A percentile compares a stretch with the other conserved stretches of the same genome.
Conservation (phyloP, 1,284 basidiomycete genomes). For the Sphaerobolus stellatus region DNA sequence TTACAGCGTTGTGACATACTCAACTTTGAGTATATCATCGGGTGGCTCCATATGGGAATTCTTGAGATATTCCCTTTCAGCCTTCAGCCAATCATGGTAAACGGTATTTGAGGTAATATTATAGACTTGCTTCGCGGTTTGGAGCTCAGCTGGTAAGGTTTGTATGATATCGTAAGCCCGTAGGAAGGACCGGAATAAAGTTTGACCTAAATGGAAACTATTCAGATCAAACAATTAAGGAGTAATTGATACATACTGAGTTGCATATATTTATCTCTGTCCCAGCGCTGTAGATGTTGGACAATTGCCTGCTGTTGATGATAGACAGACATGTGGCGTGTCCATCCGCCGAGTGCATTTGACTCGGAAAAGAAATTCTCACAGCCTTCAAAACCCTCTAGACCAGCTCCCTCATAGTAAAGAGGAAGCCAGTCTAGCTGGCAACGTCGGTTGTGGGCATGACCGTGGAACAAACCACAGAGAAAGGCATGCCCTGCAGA, state of each 20-base stretch:
- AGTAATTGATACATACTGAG: conserved; percentile 21
- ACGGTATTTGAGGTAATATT: not conserved
- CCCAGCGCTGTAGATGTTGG: conserved; percentile 27
- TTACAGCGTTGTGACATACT: conserved; percentile 11
- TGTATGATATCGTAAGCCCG: not conserved
- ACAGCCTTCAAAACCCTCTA: conserved; percentile 32
- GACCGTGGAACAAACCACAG: conserved; percentile 33
- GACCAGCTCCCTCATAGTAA: conserved; percentile 23
- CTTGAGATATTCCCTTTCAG: conserved; percentile 12
- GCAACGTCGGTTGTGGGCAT: conserved; percentile 31
- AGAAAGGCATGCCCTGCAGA: conserved; percentile 14
- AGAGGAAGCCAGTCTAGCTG: conserved; percentile 29
- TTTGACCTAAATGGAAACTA: not conserved
- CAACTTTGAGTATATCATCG: not conserved
- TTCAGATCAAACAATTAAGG: not conserved
- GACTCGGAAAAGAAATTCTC: conserved; percentile 31
- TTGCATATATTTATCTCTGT: conserved; percentile 28
- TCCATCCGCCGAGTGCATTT: conserved; percentile 28
- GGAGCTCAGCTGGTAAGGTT: not conserved
- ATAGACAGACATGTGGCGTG: conserved; percentile 27
- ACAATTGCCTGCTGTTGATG: conserved; percentile 27
- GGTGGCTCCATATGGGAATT: not conserved
- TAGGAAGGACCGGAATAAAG: not conserved
- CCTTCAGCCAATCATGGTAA: conserved; percentile 4
- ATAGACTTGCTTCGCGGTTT: not conserved